Evolutionary conservation across 2,329 filamentous ascomycete species (phyloP), one percentile per base, ranked within the genome.

Genomic region (Colletotrichum echinochloae): DNA sequence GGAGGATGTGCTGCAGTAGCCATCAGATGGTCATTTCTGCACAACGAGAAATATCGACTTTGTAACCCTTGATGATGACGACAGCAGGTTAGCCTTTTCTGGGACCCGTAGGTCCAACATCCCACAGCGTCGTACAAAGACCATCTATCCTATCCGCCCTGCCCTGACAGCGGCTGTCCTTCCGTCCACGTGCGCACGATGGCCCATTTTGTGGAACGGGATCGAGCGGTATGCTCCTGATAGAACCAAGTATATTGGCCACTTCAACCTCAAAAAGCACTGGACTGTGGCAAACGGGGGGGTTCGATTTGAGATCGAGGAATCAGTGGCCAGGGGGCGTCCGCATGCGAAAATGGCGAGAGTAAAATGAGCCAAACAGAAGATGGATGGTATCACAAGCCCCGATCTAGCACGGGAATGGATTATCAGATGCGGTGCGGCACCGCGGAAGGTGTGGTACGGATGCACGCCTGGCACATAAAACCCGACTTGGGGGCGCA

Each of bases 51-150:
- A 35, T 28, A 26, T 66, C 61, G 63, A 61, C 41, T 52, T 57
- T 37, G 56, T 66, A 44, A 61, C 39, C 57, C 63, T 55, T 35
- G 56, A 66, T 18, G 12, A 66, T 70, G 62, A 70, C 67, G 67
- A 61, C 63, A 51, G 41, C 23, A 18, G 33, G 26, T 51, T 46
- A 41, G 23, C 37, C 55, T 61, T 70, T 57, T 44, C 48, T 48
- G 60, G 44, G 49, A 49, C 63, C 49, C 48, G 37, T 39, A 49
- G 23, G 39, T 35, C 23, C 23, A 48, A 70, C 48, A 69, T 55
- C 5, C 20, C 44, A 65, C 54, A 37, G 46, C 44, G n/a, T 35
- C 20, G 8, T 41, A 16, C 16, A 18, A 6, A 8, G 30, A 23
- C 30, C n/a, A n/a, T 14, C 12, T n/a, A n/a, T n/a, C n/a, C n/a